Evolutionary conservation across 139 green algal genomes (phyloP), one percentile per base, ranked within the genome.

Genomic region (Chlamydomonas sphaeroides): DNA sequence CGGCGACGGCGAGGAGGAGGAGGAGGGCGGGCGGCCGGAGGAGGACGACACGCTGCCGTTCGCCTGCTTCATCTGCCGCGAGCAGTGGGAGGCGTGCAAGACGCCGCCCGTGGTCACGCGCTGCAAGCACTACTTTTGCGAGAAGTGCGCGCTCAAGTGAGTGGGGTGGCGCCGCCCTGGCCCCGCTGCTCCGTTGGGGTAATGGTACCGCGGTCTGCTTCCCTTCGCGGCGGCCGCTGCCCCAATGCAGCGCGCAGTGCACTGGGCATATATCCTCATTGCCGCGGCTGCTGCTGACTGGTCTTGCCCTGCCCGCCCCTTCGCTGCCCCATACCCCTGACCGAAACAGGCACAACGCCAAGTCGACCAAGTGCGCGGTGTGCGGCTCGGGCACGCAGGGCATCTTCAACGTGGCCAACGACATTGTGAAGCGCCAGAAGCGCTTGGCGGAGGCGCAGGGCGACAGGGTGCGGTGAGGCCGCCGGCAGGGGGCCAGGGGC

Each of bases 51-150:
- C 94, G 39, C 84, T 99, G 77, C 97, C 97, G 25, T 99, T 98
- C 89, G 95, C 94, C 0, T 99, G 97, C 89, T 95, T 92, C 83
- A 97, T 97, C 61, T 99, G 97, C 87, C 80, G 96, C 8, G 76
- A 86, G 76, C 87, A 87, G 0, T 99, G 97, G 94, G 83, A 91
- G 23, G 91, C 98, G 59, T 90, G 88, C 49, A 87, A 91, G 51
- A 86, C 75, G 33, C 91, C 94, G 59, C 96, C 97, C 7, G 96
- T 99, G 53, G 92, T 98, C 25, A 99, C 97, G 0, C 80, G 71
- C 5, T 99, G 97, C 93, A 89, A 88, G 77, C 97, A 99, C 89
- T 99, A 98, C 85, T 99, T 99, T 68, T 99, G 97, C 73, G 97
- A 99, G 80, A 88, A 90, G 41, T 99, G 97, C 85, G 97, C 97